Base-by-base conservation (phyloP, 768 basidiomycete species). In the Russula abietina region DNA sequence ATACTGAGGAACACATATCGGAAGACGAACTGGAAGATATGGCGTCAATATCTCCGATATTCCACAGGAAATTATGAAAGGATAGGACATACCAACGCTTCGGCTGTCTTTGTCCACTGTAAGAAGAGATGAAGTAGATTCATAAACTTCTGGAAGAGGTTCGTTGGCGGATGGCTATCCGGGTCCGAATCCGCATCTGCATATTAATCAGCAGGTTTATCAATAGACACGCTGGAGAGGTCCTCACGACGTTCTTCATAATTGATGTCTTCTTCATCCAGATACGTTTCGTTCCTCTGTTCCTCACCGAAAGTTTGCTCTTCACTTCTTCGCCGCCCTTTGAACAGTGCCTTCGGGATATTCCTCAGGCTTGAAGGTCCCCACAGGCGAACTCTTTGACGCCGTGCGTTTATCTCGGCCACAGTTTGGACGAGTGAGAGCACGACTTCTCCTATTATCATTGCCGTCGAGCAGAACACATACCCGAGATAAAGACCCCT, bases 401-500 rank as follows among this genome's bases (percentile, higher is more conserved):
- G 74, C 53, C 76, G 77, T 36, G 68, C 68, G 24, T 75, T 75
- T 2, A 77, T 75, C 22, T 71, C 72, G 19, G 73, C 65, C 28
- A 81, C 69, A 2, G 70, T 61, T 57, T 76, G 74, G 41, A 79
- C 69, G 32, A 81, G 70, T 2, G 66, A 67, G 28, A 78, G 66
- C 39, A 80, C 69, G 2, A 72, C 73, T n/a, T 77, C 70, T 46
- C 73, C 72, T 32, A 76, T 75, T 52, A 72, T 68, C 22, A 79
- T 68, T 30, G 83, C 68, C 65, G 76, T 78, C 50, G 79, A 71
- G 19, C 77, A 73, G 65, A 83, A 81, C 28, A 82, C 79, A 69
- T 80, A 80, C 43, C 80, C 74, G 33, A 80, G 59, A 71, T 81
- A 81, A 9, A 86, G 76, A 22, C 77, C 72, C n/a, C 75, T 71